Evolutionary conservation across 192 early-diverging fungal genomes (phyloP).

Genomic region (Umbelopsis vinacea): DNA sequence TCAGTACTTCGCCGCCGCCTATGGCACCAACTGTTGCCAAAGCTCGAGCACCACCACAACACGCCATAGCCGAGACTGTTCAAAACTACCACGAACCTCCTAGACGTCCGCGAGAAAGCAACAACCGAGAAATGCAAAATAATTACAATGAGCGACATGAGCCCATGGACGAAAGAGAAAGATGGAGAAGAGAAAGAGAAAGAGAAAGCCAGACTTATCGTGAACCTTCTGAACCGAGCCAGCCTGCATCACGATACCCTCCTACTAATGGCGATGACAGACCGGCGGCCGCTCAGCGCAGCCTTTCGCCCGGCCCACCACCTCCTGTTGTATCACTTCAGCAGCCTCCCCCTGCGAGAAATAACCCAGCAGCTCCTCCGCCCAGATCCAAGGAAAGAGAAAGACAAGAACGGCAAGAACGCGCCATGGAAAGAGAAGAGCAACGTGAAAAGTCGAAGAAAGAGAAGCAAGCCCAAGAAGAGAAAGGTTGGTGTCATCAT

Average conservation of each 20-base stretch:
- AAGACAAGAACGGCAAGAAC: slow-evolving; percentile 23
- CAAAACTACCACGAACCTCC: neutral
- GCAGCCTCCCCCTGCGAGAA: neutral
- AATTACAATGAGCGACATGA: slow-evolving; percentile 6
- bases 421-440: slow-evolving; percentile 26
- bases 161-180: neutral
- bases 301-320: neutral
- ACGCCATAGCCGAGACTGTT: neutral
- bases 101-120: neutral
- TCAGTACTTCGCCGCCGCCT: neutral
- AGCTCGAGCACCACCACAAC: neutral
- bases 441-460: slow-evolving; percentile 31
- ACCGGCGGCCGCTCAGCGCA: neutral
- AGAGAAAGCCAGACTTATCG: slow-evolving; percentile 5
- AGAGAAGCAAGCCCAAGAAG: slow-evolving; percentile 22
- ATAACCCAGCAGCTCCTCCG: slow-evolving; percentile 9
- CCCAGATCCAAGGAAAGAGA: slow-evolving; percentile 7
- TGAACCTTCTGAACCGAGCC: neutral
- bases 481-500: slow-evolving; percentile 17
- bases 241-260: slow-evolving; percentile 2
- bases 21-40: neutral
- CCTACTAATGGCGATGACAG: slow-evolving; percentile 1
- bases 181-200: slow-evolving; percentile 4
- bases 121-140: neutral
- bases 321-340: neutral